Conservation (phyloP, 352 stramenopile species). For the Phytophthora hibernalis region DNA sequence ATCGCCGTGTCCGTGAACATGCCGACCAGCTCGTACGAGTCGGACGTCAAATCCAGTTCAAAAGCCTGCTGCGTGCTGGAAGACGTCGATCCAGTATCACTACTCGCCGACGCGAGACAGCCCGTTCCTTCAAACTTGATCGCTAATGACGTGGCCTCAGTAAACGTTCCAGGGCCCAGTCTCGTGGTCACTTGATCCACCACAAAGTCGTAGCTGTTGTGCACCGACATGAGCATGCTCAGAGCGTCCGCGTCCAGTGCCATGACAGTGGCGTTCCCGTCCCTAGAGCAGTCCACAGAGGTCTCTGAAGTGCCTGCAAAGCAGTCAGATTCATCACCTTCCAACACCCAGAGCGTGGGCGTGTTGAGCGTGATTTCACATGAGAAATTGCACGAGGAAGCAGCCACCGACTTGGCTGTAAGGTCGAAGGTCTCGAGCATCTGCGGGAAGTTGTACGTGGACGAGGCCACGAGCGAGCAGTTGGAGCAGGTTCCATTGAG, state of each 20-base stretch:
- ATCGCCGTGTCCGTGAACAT: slow-evolving; percentile 61
- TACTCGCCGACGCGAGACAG: slow-evolving; percentile 45
- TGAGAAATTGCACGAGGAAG: slow-evolving; percentile 54
- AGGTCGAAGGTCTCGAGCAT: slow-evolving; percentile 76
- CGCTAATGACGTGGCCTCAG: slow-evolving; percentile 54
- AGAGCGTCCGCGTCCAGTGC: slow-evolving; percentile 48
- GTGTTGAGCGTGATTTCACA: slow-evolving; percentile 56
- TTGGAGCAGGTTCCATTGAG: slow-evolving; percentile 76
- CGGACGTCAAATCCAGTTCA: slow-evolving; percentile 58
- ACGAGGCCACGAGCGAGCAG: slow-evolving; percentile 64
- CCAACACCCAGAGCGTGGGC: slow-evolving; percentile 67
- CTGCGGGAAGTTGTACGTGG: slow-evolving; percentile 76
- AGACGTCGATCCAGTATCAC: slow-evolving; percentile 1
- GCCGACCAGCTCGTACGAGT: slow-evolving; percentile 64
- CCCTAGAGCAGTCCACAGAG: slow-evolving; percentile 49
- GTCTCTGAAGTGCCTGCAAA: slow-evolving; percentile 28
- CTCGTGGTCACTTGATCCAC: slow-evolving; percentile 74
- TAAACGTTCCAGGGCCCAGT: slow-evolving; percentile 61
- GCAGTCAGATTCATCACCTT: slow-evolving; percentile 48
- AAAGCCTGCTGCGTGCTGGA: slow-evolving; percentile 55
- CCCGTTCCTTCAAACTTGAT: slow-evolving; percentile 66
- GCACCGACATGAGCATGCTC: slow-evolving; percentile 42
- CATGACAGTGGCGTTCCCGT: slow-evolving; percentile 68
- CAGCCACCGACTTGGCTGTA: slow-evolving; percentile 43
- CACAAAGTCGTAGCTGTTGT: slow-evolving; percentile 55